Percentiles rank a stretch among this genome's conserved stretches.
Evolutionary conservation across 495 filamentous ascomycete species (phyloP).

Genomic region (Aspergillus heteromorphus): DNA sequence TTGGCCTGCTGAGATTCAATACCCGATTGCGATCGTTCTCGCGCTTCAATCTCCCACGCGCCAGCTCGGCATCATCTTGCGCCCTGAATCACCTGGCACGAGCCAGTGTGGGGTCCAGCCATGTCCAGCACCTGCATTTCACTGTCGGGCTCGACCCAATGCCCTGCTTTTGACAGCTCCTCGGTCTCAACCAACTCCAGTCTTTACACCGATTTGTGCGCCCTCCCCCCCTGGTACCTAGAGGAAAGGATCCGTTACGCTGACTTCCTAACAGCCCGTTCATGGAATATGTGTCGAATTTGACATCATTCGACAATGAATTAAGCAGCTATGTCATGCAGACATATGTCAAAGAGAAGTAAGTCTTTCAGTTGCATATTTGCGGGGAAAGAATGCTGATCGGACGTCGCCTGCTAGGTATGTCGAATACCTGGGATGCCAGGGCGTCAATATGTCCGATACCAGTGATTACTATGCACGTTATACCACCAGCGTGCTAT

Average conservation of each 20-base stretch:
- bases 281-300: slow-evolving; percentile 70
- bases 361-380: slow-evolving; percentile 18
- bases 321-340: slow-evolving; percentile 67
- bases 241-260: slow-evolving; percentile 13
- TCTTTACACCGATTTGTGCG: slow-evolving; percentile 72
- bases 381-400: background rate
- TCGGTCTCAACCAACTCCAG: slow-evolving; percentile 70
- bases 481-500: slow-evolving; percentile 88
- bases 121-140: slow-evolving; percentile 64
- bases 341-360: slow-evolving; percentile 74
- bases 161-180: slow-evolving; percentile 75
- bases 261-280: slow-evolving; percentile 64
- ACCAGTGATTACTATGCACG: slow-evolving; percentile 86
- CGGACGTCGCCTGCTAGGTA: slow-evolving; percentile 25
- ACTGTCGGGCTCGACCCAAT: slow-evolving; percentile 70
- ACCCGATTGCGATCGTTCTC: slow-evolving; percentile 2
- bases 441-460: slow-evolving; percentile 68
- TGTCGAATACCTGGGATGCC: slow-evolving; percentile 67
- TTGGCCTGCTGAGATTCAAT: slow-evolving; percentile 1
- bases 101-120: slow-evolving; percentile 5
- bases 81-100: background rate
- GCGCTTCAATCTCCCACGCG: background rate
- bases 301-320: slow-evolving; percentile 71
- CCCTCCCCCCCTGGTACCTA: slow-evolving; percentile 23
- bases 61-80: background rate